Conservation (phyloP, 768 basidiomycete genomes). For the Sarcodon sp. region DNA sequence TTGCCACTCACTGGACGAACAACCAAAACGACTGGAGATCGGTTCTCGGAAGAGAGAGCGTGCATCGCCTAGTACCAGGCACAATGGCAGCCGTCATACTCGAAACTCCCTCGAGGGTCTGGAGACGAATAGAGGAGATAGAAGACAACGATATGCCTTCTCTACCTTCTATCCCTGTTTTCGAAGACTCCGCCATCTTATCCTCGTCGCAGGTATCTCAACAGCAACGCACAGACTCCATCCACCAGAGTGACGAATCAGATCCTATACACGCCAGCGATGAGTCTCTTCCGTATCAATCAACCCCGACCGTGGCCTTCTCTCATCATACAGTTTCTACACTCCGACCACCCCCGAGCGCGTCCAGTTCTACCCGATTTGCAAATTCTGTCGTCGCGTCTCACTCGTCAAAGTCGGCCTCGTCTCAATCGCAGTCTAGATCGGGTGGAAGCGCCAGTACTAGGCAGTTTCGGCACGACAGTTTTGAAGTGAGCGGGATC, state of each 20-base stretch:
- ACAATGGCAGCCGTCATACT: constrained; percentile 15
- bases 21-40: too few species aligned
- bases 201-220: constrained; percentile 20
- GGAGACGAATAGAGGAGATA: constrained; percentile 70
- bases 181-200: constrained; percentile 47
- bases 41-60: too few species aligned
- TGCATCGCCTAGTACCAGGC: neutral
- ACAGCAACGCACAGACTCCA: neutral
- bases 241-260: constrained; percentile 22
- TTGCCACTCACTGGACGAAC: too few species aligned
- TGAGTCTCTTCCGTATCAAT: constrained; percentile 44
- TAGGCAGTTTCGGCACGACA: constrained; percentile 6
- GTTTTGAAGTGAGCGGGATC: constrained; percentile 22
- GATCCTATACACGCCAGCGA: constrained; percentile 14
- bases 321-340: constrained; percentile 37
- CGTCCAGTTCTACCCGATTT: constrained; percentile 36
- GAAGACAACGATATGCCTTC: constrained; percentile 73
- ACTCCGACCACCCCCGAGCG: constrained; percentile 35
- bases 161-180: constrained; percentile 60
- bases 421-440: constrained; percentile 13
- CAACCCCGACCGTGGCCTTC: constrained; percentile 44
- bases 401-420: constrained; percentile 24
- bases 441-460: constrained; percentile 1
- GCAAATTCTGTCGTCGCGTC: constrained; percentile 36
- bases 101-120: constrained; percentile 79